phyloP scores from a whole-genome alignment of 2,329 filamentous ascomycete genomes.

The Sodiomyces alkalinus region DNA sequence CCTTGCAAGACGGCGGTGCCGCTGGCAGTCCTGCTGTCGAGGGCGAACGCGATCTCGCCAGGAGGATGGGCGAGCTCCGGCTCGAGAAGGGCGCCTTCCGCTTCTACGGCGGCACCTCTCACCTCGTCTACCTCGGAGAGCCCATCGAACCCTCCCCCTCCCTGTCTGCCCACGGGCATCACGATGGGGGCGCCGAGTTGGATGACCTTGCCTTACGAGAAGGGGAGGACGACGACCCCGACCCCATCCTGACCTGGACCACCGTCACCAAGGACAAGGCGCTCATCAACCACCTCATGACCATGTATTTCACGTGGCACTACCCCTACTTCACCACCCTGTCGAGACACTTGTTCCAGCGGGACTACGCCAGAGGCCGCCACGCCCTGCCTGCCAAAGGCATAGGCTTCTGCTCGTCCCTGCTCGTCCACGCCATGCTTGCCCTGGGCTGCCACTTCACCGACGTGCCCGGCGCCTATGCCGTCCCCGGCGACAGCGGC shows the following conservation, averaged over 20 bases:
- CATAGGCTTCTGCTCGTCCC: conserved; percentile 69
- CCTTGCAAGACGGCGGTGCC: too few species aligned
- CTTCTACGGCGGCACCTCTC: conserved; percentile 88
- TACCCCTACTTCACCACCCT: conserved; percentile 92
- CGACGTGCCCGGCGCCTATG: conserved; percentile 55
- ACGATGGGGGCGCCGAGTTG: too few species aligned
- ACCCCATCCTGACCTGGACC: conserved; percentile 77
- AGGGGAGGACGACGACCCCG: conserved; percentile 37
- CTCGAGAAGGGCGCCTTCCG: conserved; percentile 77
- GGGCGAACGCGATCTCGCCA: conserved; percentile 67
- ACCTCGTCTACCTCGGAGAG: conserved; percentile 66
- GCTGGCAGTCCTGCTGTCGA: too few species aligned
- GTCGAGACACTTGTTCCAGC: conserved; percentile 72
- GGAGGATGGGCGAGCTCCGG: conserved; percentile 84
- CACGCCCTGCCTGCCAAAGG: conserved; percentile 32
- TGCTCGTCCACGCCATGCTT: conserved; percentile 88
- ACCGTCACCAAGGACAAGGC: conserved; percentile 65
- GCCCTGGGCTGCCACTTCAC: conserved; percentile 91
- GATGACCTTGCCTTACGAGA: too few species aligned
- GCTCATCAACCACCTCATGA: conserved; percentile 73
- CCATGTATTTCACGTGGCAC: conserved; percentile 98
- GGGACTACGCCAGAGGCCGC: conserved; percentile 65
- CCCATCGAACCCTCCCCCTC: too few species aligned
- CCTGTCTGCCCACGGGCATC: too few species aligned
- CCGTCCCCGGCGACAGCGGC: conserved; percentile 54